These are phyloP conservation scores for Neckera pumila DNA, from an alignment of 225 moss, liverwort and hornwort genomes.

Conservation along the genomic window DNA sequence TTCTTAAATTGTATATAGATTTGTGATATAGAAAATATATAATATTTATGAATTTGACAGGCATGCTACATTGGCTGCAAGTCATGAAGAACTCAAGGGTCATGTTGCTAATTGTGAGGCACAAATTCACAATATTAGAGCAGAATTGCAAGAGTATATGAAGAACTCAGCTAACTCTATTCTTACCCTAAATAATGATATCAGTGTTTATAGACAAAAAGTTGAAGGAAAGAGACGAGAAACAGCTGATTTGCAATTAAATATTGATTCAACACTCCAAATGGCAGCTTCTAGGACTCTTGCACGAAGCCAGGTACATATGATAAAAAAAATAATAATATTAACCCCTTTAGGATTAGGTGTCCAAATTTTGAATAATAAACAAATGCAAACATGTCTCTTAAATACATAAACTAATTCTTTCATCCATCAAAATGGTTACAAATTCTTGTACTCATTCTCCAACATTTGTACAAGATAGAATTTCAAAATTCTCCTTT, in stretches of 20 bases:
- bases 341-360: too few relatives aligned
- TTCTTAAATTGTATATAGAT: too few relatives aligned
- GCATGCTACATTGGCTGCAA: slow-evolving; percentile 65
- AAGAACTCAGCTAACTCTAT: slow-evolving; percentile 40
- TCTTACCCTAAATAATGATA: slow-evolving; percentile 58
- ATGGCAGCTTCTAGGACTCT: slow-evolving; percentile 39
- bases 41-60: not conserved
- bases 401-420: too few relatives aligned
- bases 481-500: not conserved
- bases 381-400: too few relatives aligned
- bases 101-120: slow-evolving; percentile 41
- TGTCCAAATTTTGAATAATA: not conserved
- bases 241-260: slow-evolving; percentile 39
- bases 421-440: not conserved
- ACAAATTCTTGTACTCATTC: not conserved
- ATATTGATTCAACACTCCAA: slow-evolving; percentile 57
- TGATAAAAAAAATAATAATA: not conserved
- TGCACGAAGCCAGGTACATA: slow-evolving; percentile 45
- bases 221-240: slow-evolving; percentile 36
- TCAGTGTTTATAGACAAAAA: slow-evolving; percentile 15
- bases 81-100: slow-evolving; percentile 43
- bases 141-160: slow-evolving; percentile 30
- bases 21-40: not conserved
- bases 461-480: too few relatives aligned
- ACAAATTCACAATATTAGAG: slow-evolving; percentile 30